Conservation (phyloP, 345 rosid species). For the Populus tremula region DNA sequence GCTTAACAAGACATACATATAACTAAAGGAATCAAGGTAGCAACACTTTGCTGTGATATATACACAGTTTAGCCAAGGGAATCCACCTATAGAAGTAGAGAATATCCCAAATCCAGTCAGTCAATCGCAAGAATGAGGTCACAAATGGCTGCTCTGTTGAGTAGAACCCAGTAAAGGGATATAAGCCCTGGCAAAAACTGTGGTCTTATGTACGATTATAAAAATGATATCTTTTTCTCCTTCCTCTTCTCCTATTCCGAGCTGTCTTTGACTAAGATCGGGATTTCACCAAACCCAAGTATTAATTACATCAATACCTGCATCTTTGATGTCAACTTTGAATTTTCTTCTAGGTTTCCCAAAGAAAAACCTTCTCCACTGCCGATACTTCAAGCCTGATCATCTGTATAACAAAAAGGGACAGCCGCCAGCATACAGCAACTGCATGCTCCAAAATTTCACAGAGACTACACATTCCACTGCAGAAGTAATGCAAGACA, state of each 20-base stretch:
- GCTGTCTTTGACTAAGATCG: conserved; percentile 19
- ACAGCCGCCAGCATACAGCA: conserved; percentile 33
- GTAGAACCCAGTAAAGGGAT: conserved; percentile 22
- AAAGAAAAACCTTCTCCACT: conserved; percentile 21
- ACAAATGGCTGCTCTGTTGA: conserved; percentile 19
- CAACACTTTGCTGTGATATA: conserved; percentile 23
- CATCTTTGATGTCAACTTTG: conserved; percentile 24
- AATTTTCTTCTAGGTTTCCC: conserved; percentile 24
- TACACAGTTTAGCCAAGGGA: conserved; percentile 38
- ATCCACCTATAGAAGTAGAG: conserved; percentile 27
- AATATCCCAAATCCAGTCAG: conserved; percentile 19
- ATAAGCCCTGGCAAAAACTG: conserved; percentile 21
- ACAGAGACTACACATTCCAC: conserved; percentile 30
- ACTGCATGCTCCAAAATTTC: conserved; percentile 40
- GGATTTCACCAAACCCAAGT: conserved; percentile 36
- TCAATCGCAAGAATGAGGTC: conserved; percentile 34
- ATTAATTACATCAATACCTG: conserved; percentile 38
- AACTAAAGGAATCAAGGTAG: conserved; percentile 13
- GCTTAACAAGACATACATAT: conserved; percentile 5
- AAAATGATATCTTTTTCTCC: conserved; percentile 8
- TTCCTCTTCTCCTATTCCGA: conserved; percentile 16
- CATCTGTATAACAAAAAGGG: conserved; percentile 30
- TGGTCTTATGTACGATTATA: conserved; percentile 20
- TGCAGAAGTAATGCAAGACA: conserved; percentile 24
- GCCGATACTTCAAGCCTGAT: conserved; percentile 35